phyloP scores from a whole-genome alignment of 345 rosid genomes.

The Ceriops tagal region DNA sequence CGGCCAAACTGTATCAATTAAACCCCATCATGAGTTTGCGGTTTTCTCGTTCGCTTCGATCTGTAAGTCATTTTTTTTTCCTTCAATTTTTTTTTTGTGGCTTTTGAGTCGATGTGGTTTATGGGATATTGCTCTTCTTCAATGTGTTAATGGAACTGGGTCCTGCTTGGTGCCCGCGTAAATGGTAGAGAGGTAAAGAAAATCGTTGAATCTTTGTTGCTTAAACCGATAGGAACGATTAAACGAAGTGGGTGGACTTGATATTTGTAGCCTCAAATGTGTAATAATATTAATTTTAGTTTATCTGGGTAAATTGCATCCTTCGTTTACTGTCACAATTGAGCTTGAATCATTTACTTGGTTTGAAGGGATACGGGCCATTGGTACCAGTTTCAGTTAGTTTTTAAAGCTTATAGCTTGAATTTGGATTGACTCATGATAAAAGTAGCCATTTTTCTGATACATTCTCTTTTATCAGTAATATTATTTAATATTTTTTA shows the following conservation, averaged over 20 bases:
- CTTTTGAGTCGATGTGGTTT: too few species aligned
- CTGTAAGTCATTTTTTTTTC: constrained; percentile 34
- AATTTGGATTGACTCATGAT: too few species aligned
- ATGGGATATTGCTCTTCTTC: too few species aligned
- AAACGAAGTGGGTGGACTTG: too few species aligned
- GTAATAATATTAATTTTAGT: background rate
- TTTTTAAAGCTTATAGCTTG: too few species aligned
- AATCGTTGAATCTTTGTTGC: background rate
- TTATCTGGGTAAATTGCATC: background rate
- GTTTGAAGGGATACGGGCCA: background rate
- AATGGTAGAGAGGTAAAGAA: background rate
- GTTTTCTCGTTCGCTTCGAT: constrained; percentile 28
- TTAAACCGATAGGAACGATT: too few species aligned
- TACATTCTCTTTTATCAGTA: too few species aligned
- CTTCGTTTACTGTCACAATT: background rate
- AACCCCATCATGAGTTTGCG: constrained; percentile 35
- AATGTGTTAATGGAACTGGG: background rate
- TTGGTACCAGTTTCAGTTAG: too few species aligned
- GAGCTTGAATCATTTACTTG: background rate
- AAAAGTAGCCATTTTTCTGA: too few species aligned
- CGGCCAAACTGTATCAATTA: background rate
- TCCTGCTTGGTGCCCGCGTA: constrained; percentile 5
- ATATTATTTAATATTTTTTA: too few species aligned
- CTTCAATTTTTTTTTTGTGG: background rate
- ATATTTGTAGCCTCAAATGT: too few species aligned